phyloP scores from a whole-genome alignment of 2,329 filamentous ascomycete species.

The Arachnopeziza araneosa region DNA sequence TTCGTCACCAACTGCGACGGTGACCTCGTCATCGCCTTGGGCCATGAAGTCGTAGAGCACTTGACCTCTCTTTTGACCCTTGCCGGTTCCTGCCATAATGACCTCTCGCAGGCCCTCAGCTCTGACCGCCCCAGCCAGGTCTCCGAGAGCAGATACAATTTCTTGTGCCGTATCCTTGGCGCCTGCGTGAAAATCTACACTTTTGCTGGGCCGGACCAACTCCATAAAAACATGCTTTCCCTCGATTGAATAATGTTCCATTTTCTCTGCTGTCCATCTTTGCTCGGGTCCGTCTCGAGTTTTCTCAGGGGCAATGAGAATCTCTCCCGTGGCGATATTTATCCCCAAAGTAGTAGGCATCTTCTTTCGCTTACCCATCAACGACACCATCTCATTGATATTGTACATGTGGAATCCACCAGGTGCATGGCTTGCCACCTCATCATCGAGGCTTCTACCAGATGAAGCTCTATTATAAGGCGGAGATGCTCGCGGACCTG shows the following conservation, averaged over 20 bases:
- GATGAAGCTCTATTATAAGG: conserved; percentile 46
- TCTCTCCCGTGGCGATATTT: conserved; percentile 79
- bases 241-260: conserved; percentile 97
- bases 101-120: conserved; percentile 84
- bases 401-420: conserved; percentile 93
- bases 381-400: conserved; percentile 94
- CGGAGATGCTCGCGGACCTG: conserved; percentile 40
- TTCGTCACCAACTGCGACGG: conserved; percentile 82
- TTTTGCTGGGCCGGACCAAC: conserved; percentile 85
- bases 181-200: conserved; percentile 92
- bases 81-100: conserved; percentile 68
- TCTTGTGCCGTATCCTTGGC: conserved; percentile 95
- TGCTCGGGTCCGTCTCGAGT: conserved; percentile 76
- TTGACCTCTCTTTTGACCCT: conserved; percentile 72
- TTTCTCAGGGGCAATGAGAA: conserved; percentile 86
- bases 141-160: conserved; percentile 81
- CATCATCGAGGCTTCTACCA: conserved; percentile 37
- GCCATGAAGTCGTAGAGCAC: conserved; percentile 96
- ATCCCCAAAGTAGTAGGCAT: conserved; percentile 97
- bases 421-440: conserved; percentile 48
- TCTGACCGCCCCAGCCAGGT: conserved; percentile 78
- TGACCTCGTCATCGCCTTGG: conserved; percentile 94
- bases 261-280: conserved; percentile 90
- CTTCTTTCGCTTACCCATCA: conserved; percentile 95
- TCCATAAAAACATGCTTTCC: conserved; percentile 98